Evolutionary conservation across 345 rosid genomes (phyloP), one percentile per base, ranked within the genome.

Genomic region (Salix caprea): DNA sequence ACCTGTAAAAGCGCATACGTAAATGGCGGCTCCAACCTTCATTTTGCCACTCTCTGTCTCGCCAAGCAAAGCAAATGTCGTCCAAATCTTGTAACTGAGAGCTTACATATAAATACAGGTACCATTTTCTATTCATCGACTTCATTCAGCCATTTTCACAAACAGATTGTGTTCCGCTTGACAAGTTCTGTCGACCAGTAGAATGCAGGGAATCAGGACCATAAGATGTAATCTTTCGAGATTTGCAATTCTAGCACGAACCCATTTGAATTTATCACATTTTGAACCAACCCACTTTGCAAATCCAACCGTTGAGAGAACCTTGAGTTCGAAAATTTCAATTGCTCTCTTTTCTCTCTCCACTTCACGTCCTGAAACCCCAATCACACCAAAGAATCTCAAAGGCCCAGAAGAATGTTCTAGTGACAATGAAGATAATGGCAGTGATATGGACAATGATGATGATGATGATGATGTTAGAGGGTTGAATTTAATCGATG

Each of bases 131-230:
- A 28, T 28, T 34, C 1, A 11, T 26, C 24, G 21, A 14, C 7
- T 44, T 84, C 76, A 21, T 24, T 80, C 69, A 30, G 86, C 67
- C 85, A 77, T 82, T 86, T 78, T 54, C 58, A n/a, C 87, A 54
- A 85, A 82, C 86, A 80, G 54, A 56, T 81, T 65, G 39, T 79
- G 70, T 54, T 58, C 84, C n/a, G 18, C 18, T 37, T 12, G 30
- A 37, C 30, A 60, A 23, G 48, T 67, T 34, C 40, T 52, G 61
- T 40, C 61, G 21, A 30, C 32, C 34, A 1, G 61, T 56, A 71
- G 48, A 67, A 88, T 87, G 88, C 77, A 64, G 71, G 71, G 81
- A 67, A 46, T 66, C 79, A 80, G 87, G 74, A 56, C 73, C 14
- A 16, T 74, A 52, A 80, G 80, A 65, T 85, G 76, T 2, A 74